phyloP scores from a whole-genome alignment of 2,329 filamentous ascomycete genomes.

The Coniochaeta hoffmannii region DNA sequence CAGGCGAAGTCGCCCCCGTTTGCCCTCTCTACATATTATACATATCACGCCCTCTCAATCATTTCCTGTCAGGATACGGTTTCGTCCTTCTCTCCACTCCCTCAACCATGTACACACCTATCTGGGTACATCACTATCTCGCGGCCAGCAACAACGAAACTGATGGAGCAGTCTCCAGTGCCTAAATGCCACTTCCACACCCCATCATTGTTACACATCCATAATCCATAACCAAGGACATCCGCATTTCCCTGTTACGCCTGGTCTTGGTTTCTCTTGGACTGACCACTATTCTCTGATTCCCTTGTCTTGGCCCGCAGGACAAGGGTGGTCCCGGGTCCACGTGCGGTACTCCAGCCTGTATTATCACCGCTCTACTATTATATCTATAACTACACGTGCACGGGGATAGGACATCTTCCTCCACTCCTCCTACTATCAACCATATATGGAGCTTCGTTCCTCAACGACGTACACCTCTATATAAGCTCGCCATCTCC shows the following conservation, averaged over 20 bases:
- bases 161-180: slow-evolving; percentile 16
- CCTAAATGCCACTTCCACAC: slow-evolving; percentile 17
- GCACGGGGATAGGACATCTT: background rate
- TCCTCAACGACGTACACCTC: background rate
- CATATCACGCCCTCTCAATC: background rate
- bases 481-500: background rate
- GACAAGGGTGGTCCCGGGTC: background rate
- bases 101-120: slow-evolving; percentile 3
- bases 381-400: background rate
- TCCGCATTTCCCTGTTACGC: slow-evolving; percentile 1
- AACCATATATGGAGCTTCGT: background rate
- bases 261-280: slow-evolving; percentile 1
- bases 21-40: background rate
- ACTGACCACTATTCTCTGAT: background rate
- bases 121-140: slow-evolving; percentile 11
- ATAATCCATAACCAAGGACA: background rate
- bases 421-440: background rate
- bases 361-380: background rate
- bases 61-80: background rate
- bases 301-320: slow-evolving; percentile 2
- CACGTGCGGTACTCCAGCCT: background rate
- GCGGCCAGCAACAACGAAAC: slow-evolving; percentile 13
- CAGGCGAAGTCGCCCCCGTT: background rate
- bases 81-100: background rate
- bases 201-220: slow-evolving; percentile 5